A percentile compares a stretch with the other conserved stretches of the same genome.
These are phyloP conservation scores for Leucocoprinus leucothites DNA, from an alignment of 768 basidiomycete genomes.

Conservation along the genomic window DNA sequence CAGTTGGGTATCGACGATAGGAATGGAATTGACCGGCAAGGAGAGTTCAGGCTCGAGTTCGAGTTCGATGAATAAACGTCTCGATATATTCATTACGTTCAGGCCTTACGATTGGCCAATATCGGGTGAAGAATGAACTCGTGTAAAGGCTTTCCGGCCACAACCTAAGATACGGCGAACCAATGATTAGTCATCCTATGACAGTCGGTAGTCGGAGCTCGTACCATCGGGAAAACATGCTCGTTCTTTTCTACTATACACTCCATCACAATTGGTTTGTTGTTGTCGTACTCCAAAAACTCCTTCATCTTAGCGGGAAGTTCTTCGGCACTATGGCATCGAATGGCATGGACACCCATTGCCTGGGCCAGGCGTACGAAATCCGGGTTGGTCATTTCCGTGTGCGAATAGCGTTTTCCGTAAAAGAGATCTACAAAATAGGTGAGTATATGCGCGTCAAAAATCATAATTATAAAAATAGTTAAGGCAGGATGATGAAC, in stretches of 20 bases:
- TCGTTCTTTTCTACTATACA: constrained; percentile 81
- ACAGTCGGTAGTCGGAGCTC: constrained; percentile 6
- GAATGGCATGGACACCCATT: constrained; percentile 91
- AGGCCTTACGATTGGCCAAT: neutral
- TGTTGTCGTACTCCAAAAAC: constrained; percentile 91
- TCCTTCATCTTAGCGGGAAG: constrained; percentile 97
- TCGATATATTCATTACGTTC: neutral
- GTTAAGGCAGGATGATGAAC: neutral
- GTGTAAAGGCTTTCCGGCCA: constrained; percentile 92
- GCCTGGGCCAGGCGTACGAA: constrained; percentile 86
- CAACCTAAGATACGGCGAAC: constrained; percentile 44
- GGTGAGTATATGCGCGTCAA: constrained; percentile 7
- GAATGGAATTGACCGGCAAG: no score
- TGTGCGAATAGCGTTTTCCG: constrained; percentile 94
- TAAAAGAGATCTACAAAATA: constrained; percentile 80
- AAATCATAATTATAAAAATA: no score
- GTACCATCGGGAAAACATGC: constrained; percentile 90
- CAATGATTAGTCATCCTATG: neutral
- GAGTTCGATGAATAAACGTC: neutral
- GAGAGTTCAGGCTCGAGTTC: no score
- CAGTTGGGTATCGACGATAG: neutral
- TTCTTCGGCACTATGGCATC: constrained; percentile 66
- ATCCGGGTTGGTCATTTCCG: constrained; percentile 92
- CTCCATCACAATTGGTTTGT: constrained; percentile 87
- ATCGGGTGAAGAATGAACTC: constrained; percentile 36